Conservation (phyloP, 306 rosid genomes). For the Quercus engelmannii region DNA sequence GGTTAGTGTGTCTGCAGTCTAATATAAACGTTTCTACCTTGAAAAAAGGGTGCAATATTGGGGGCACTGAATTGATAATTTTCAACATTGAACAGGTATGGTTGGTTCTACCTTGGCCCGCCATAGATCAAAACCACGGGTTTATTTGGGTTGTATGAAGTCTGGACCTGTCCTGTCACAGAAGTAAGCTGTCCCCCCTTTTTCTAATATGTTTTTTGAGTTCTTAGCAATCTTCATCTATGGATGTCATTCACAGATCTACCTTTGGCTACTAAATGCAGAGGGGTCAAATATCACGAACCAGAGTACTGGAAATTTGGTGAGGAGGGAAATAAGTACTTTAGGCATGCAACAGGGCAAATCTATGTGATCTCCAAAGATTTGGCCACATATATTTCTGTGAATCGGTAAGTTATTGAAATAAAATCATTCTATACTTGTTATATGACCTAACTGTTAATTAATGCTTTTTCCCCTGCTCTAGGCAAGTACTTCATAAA, state of each 20-base stretch:
- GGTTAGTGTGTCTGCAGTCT: conserved; percentile 27
- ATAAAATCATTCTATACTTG: not conserved
- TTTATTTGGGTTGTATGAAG: conserved; percentile 64
- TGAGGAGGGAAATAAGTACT: conserved; percentile 61
- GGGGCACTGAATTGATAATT: not conserved
- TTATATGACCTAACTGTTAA: not conserved
- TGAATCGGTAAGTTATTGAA: conserved; percentile 29
- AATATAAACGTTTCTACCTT: not conserved
- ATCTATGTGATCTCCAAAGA: conserved; percentile 53
- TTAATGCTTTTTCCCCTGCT: not conserved
- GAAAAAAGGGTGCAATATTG: not conserved
- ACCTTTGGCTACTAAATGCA: conserved; percentile 10
- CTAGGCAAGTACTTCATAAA: conserved; percentile 51
- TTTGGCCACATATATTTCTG: conserved; percentile 59
- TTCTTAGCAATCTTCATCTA: not conserved
- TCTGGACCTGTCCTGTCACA: conserved; percentile 61
- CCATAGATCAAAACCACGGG: conserved; percentile 55
- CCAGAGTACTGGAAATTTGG: conserved; percentile 70
- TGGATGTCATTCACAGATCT: not conserved
- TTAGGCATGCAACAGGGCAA: conserved; percentile 63
- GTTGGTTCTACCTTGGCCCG: conserved; percentile 59
- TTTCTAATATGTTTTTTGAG: not conserved
- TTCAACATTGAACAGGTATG: conserved; percentile 38
- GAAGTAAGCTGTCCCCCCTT: conserved; percentile 37
- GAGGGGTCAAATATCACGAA: conserved; percentile 53